A percentile compares a stretch with the other conserved stretches of the same genome.
Conservation (phyloP, 1,284 basidiomycete species). For the Heterobasidion annosum region DNA sequence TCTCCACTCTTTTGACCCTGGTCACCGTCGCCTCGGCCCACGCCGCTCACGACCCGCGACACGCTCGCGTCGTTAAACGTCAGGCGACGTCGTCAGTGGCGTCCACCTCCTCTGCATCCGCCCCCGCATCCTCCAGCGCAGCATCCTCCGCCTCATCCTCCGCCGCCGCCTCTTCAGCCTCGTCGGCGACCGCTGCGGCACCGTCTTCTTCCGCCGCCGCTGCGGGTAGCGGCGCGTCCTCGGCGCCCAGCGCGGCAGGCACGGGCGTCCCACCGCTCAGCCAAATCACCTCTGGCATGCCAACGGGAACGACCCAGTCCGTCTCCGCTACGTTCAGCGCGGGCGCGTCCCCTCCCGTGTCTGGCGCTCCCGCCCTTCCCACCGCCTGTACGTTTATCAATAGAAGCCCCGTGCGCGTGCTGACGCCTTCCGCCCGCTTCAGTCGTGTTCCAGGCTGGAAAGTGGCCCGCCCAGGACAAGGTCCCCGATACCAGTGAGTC, state of each 20-base stretch:
- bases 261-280: conserved; percentile 41
- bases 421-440: neutral
- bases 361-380: conserved; percentile 59
- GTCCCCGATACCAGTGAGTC: conserved; percentile 53
- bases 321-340: conserved; percentile 43
- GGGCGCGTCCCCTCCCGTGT: conserved; percentile 51
- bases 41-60: neutral
- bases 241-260: conserved; percentile 5
- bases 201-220: conserved; percentile 12
- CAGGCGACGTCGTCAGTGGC: neutral
- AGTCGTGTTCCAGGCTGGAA: conserved; percentile 40
- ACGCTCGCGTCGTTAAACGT: neutral
- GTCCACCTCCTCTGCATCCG: neutral
- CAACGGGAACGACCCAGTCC: conserved; percentile 41
- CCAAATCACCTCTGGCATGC: conserved; percentile 62
- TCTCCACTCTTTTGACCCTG: conserved; percentile 35
- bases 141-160: conserved; percentile 12
- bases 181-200: conserved; percentile 1
- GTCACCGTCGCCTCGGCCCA: conserved; percentile 17
- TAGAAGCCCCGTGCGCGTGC: neutral
- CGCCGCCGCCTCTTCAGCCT: conserved; percentile 3
- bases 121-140: conserved; percentile 14
- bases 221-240: conserved; percentile 17
- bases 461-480: conserved; percentile 67
- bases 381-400: conserved; percentile 39